A percentile compares a stretch with the other conserved stretches of the same genome.
These are phyloP conservation scores for Phialemoniopsis sp. DNA, from an alignment of 2,329 filamentous ascomycete species.

Conservation along the genomic window DNA sequence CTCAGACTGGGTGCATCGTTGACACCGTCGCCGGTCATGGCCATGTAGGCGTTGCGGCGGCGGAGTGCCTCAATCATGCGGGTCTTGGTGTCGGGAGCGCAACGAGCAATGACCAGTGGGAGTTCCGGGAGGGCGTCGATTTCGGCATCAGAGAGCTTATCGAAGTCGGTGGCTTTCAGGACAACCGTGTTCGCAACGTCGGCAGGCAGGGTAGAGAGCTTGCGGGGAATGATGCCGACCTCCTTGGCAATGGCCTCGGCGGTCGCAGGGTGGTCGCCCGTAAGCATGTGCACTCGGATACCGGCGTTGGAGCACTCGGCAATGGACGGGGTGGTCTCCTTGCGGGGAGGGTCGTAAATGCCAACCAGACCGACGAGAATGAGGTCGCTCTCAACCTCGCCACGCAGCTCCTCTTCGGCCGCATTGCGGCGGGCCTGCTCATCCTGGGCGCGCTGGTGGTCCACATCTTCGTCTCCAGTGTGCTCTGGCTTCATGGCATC, in stretches of 20 bases:
- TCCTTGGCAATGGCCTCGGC: conserved; percentile 75
- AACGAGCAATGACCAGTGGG: conserved; percentile 78
- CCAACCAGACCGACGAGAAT: conserved; percentile 77
- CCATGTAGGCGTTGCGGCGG: conserved; percentile 69
- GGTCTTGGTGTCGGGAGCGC: conserved; percentile 81
- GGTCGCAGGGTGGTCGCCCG: conserved; percentile 76
- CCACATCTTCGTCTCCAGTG: conserved; percentile 2
- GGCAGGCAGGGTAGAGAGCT: conserved; percentile 54
- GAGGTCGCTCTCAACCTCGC: conserved; percentile 62
- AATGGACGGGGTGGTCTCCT: conserved; percentile 72
- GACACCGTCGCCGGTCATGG: conserved; percentile 87
- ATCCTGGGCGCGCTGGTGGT: neutral
- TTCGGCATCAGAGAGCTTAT: conserved; percentile 69
- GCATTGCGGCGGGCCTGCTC: neutral
- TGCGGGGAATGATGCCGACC: conserved; percentile 69
- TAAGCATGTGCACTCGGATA: conserved; percentile 80
- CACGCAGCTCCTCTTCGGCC: conserved; percentile 36
- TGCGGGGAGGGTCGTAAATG: conserved; percentile 81
- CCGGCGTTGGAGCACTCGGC: conserved; percentile 67
- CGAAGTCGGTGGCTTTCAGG: conserved; percentile 74
- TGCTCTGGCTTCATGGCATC: neutral
- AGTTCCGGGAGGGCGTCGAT: conserved; percentile 73
- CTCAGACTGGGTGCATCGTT: conserved; percentile 83
- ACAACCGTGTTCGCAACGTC: conserved; percentile 66
- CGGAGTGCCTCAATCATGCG: conserved; percentile 88